Evolutionary conservation across 805 yeast genomes (phyloP), one percentile per base, ranked within the genome.

Genomic region (Ogataea trehalophila): DNA sequence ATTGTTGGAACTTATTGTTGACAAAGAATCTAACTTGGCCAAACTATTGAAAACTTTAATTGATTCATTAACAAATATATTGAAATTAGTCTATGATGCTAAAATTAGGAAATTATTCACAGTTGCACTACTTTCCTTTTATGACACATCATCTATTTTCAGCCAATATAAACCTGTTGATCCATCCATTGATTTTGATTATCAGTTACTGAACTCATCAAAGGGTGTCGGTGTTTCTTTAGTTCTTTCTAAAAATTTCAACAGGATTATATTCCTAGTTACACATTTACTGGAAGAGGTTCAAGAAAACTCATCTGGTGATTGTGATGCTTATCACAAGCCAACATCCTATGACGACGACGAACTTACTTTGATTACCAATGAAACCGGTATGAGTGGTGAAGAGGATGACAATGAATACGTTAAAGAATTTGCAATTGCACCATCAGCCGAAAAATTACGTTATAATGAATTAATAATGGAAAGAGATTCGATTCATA

Each of bases 211-310:
- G 59, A 20, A 66, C 53, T 11, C 51, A n/a, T 37, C 50, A 33
- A 55, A 52, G 15, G 34, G 38, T 3, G 54, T 48, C 13, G 67
- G 62, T 0, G 43, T 64, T 7, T 43, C 58, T 3, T 43, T 59
- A 20, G 60, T 63, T 4, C 49, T 67, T 22, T 45, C 53, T 3
- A 26, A 40, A 11, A 47, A 55, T 9, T 57, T 71, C 36, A 66
- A 70, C 43, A 60, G 47, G 5, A 40, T 63, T 22, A 39, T 68
- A 37, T 55, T 56, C 16, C 37, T 59, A 33, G 35, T 55, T 13
- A 54, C 67, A 2, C 63, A 75, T 43, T 73, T 85, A 49, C 61
- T 87, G 42, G 97, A 91, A 56, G 96, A 89, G 59, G 73, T 85
- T 14, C 77, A 81, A 47, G 97, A 91, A 60, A 51, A 63, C 11